Base-by-base conservation (phyloP, 345 rosid species). In the Eucalyptus urophylla region DNA sequence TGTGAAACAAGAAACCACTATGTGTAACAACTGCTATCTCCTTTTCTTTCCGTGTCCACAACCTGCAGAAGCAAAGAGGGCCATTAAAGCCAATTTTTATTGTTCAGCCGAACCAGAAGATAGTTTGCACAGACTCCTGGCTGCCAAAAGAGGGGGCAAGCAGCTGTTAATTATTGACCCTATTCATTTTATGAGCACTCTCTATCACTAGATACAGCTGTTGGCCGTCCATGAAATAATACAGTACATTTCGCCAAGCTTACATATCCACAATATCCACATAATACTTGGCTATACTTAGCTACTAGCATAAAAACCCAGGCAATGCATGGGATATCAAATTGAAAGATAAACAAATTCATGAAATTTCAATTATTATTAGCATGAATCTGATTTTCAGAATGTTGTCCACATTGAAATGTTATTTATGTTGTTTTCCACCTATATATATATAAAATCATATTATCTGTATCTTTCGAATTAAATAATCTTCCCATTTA, bases 21-120 rank as follows among this genome's bases (percentile, higher is more conserved):
- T 98, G 99, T 85, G 99, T 97, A 90, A 98, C 99, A 89, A 98
- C 92, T 43, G 98, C 99, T 93, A 98, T 98, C 96, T 98, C 99
- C 92, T 96, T 98, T 92, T 98, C 99, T 92, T 94, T 94, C 92
- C 99, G 93, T 87, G 98, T 97, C 98, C 97, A 98, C 93, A 98
- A 92, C 99, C 99, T 98, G 94, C 45, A 76, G 14, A 76, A 76
- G 85, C 47, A 76, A 40, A 37, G 43, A 76, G 85, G 14, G 47
- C 47, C 47, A 40, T 76, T 37, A 22, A 76, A 44, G 85, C 29
- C 15, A 76, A 76, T 40, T 76, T 76, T 11, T 21, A 40, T 40
- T 40, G 85, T 76, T 40, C 47, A 76, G 85, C 85, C 13, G 2
- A 76, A 76, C 85, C 85, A 40, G 44, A 76, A 76, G 44, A 72